phyloP scores from a whole-genome alignment of 1,284 basidiomycete species.

The Entoloma clypeatum region DNA sequence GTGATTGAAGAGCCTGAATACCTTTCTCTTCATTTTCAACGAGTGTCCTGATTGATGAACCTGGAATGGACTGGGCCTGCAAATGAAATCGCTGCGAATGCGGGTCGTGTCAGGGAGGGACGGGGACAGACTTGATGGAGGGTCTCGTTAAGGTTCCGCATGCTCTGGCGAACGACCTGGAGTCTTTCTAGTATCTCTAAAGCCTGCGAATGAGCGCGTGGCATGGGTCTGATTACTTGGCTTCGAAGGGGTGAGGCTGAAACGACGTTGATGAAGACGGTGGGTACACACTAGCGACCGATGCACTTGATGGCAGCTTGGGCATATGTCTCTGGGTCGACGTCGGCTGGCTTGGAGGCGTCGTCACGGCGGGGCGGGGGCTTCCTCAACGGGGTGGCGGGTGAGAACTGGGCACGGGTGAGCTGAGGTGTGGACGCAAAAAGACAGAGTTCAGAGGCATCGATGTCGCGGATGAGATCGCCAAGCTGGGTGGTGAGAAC shows the following conservation, averaged over 20 bases:
- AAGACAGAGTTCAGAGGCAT: slow-evolving; percentile 70
- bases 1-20: slow-evolving; percentile 50
- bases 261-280: slow-evolving; percentile 6
- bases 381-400: slow-evolving; percentile 64
- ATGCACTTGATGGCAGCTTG: slow-evolving; percentile 71
- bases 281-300: slow-evolving; percentile 59
- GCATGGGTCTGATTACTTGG: slow-evolving; percentile 66
- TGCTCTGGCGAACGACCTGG: slow-evolving; percentile 46
- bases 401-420: slow-evolving; percentile 59
- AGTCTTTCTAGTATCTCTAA: slow-evolving; percentile 51
- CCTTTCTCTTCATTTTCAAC: slow-evolving; percentile 55
- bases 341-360: slow-evolving; percentile 37
- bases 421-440: slow-evolving; percentile 48
- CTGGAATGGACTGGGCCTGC: slow-evolving; percentile 33
- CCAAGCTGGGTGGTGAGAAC: slow-evolving; percentile 59
- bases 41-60: slow-evolving; percentile 38
- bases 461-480: slow-evolving; percentile 73
- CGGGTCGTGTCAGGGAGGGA: slow-evolving; percentile 3
- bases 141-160: slow-evolving; percentile 44
- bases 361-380: slow-evolving; percentile 42
- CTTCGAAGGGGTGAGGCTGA: slow-evolving; percentile 31
- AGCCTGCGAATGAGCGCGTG: slow-evolving; percentile 59
- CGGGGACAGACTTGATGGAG: slow-evolving; percentile 49
- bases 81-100: slow-evolving; percentile 20
- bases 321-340: slow-evolving; percentile 70